Evolutionary conservation across 768 basidiomycete species (phyloP), one percentile per base, ranked within the genome.

Genomic region (Leccinum subtestaceum): DNA sequence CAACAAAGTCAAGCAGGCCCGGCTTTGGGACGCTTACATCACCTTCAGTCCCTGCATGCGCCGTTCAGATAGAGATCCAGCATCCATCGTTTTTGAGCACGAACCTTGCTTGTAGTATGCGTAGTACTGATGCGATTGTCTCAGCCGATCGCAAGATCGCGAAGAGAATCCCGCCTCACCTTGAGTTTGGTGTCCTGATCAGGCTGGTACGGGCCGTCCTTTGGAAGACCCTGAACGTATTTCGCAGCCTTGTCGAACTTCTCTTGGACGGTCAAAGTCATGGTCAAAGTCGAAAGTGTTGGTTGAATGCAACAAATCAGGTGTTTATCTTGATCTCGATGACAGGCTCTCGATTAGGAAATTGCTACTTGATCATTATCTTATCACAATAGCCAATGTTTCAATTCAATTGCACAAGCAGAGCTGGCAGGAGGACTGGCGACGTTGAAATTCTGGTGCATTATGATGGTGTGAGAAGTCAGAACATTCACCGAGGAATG

Each of bases 91-190:
- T 57, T 57, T 31, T 3, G 5, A 23, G 23, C 21, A 56, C 72
- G 48, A 56, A 89, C 93, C 93, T 81, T 96, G 95, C 82, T 98
- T 99, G 84, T 80, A 98, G 74, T 88, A 84, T 65, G 81, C 82
- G 81, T 98, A 99, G 81, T 97, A 97, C 95, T 98, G 67, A 19
- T 47, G 3, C 50, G 43, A 56, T 21, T 12, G n/a, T 13, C 32
- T 65, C 52, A 59, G 50, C 56, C 31, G 47, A 60, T 65, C 45
- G 47, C 23, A 38, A 2, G 49, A 60, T 62, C 43, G 27, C 12
- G 7, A 29, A 38, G 49, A 43, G 13, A 54, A 45, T 52, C 36
- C 32, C n/a, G 36, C 77, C 90, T 71, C 73, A 95, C 95, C 66
- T 76, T 78, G 64, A 98, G 89, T 78, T 92, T 82, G 57, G 92